Evolutionary conservation across 495 filamentous ascomycete genomes (phyloP).

Genomic region (Cenococcum geophilum): DNA sequence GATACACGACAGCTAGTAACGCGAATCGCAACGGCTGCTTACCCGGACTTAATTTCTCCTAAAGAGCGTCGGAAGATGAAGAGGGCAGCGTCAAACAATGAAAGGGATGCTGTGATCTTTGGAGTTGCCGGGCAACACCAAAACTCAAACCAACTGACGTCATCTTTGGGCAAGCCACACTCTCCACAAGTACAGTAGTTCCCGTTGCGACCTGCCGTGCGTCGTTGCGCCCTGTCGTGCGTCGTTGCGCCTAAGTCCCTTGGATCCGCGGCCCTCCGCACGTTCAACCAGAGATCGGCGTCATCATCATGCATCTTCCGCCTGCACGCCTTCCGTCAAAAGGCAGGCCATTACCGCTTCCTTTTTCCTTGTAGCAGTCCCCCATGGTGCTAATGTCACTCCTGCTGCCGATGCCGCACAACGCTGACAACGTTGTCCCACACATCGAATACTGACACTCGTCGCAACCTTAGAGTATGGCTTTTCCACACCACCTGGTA

Average conservation of each 20-base stretch:
- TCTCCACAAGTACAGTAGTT: no score
- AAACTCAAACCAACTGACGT: background rate
- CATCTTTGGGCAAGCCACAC: background rate
- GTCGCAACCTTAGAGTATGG: background rate
- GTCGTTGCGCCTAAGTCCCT: background rate
- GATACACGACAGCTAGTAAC: background rate
- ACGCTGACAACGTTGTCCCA: background rate
- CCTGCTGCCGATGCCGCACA: background rate
- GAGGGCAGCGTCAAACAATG: background rate
- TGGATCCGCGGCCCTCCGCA: background rate
- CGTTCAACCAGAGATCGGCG: background rate
- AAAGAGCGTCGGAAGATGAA: background rate
- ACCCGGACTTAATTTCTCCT: background rate
- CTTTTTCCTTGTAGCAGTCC: background rate
- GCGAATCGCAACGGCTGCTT: background rate
- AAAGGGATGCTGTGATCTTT: background rate
- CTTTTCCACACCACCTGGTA: background rate
- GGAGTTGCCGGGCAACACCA: background rate
- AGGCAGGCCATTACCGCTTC: background rate
- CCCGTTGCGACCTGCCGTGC: background rate
- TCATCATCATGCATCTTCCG: background rate
- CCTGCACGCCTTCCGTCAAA: background rate
- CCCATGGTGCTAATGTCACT: background rate
- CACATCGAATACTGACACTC: background rate
- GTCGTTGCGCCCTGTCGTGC: background rate